Conservation (phyloP, 768 basidiomycete species). For the Coprinellus aureogranulatus region DNA sequence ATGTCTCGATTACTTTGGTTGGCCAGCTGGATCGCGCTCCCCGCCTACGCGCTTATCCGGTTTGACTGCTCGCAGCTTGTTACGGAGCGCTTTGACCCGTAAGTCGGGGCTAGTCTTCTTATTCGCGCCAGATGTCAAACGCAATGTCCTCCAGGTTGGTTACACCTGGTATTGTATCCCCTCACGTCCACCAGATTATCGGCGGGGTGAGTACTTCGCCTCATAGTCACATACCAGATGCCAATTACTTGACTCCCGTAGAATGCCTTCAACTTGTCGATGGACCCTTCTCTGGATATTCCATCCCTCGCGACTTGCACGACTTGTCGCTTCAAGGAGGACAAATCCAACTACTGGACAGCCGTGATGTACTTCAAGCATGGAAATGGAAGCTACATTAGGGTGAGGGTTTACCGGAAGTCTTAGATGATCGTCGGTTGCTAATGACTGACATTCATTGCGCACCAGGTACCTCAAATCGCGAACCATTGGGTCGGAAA, state of each 20-base stretch:
- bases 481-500: background rate
- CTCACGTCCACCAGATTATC: constrained; percentile 5
- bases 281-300: background rate
- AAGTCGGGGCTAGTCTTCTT: background rate
- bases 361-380: constrained; percentile 5
- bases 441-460: background rate
- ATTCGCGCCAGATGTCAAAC: too few species aligned
- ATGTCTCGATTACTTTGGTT: background rate
- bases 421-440: too few species aligned
- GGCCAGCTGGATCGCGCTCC: background rate
- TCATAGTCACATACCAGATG: background rate
- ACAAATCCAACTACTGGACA: constrained; percentile 6
- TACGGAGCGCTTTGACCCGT: constrained; percentile 3
- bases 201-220: background rate
- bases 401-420: too few species aligned
- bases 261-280: constrained; percentile 3
- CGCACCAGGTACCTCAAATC: background rate
- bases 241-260: background rate
- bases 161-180: background rate
- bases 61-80: constrained; percentile 3
- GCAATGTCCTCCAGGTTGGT: background rate
- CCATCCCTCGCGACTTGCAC: background rate
- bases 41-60: background rate
- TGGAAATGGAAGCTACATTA: background rate
- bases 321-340: constrained; percentile 1